Evolutionary conservation across 1,139 yeast species (phyloP), one percentile per base, ranked within the genome.

Genomic region (Saccharomyces hybrid): DNA sequence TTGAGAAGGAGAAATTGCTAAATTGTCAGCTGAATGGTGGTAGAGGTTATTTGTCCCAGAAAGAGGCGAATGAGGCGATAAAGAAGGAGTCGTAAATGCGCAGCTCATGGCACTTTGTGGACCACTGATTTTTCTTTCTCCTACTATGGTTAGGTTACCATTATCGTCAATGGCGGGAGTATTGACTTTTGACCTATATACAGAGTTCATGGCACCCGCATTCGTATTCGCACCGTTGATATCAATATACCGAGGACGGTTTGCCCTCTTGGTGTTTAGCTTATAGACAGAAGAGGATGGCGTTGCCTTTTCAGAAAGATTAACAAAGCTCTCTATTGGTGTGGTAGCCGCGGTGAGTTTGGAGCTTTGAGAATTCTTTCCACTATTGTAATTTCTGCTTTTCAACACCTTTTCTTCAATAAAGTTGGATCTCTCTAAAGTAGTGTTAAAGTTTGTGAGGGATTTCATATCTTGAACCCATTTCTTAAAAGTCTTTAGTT

Each of bases 81-180:
- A 6, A 3, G 23, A 34, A 14, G 42, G 42, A 1, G 5, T 14
- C 7, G 51, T 16, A 47, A 29, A n/a, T 56, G 58, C 11, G 60
- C 49, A 16, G 50, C 47, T 46, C 55, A 41, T 13, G 42, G 44
- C 44, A 55, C 19, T n/a, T 57, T 42, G 16, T 59, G 38, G 41
- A 54, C 48, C 49, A 58, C 11, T 14, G 54, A 47, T 46, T 28
- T 57, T 60, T 26, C 63, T 57, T 29, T 65, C 70, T 4, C 64
- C 62, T 13, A 67, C 64, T 11, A 67, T 65, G 3, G 68, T 64
- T 54, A 69, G 53, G 51, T 69, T 69, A 47, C 73, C 73, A 51
- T 69, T 64, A 47, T 69, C 73, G 55, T 69, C 73, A 49, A 69
- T 66, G 19, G 70, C 67, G 5, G 73, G 73, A 0, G 72, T 68